These are phyloP conservation scores for Trichocladium antarcticum DNA, from an alignment of 495 filamentous ascomycete genomes.

Conservation along the genomic window DNA sequence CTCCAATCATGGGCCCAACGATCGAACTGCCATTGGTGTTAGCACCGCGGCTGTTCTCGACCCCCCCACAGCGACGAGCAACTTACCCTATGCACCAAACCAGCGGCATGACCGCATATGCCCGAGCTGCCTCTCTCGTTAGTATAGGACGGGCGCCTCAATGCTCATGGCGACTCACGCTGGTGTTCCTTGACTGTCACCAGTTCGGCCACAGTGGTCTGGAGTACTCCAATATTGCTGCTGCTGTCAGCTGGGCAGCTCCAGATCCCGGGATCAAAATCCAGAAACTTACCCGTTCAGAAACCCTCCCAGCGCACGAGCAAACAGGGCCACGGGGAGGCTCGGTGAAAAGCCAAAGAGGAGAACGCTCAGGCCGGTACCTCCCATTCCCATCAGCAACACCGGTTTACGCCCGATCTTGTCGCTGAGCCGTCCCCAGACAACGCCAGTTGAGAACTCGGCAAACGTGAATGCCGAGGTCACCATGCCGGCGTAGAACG, in stretches of 20 bases:
- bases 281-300: conserved; percentile 66
- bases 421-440: conserved; percentile 92
- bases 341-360: conserved; percentile 85
- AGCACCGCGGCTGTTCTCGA: not conserved
- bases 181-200: conserved; percentile 87
- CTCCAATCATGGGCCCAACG: conserved; percentile 81
- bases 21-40: conserved; percentile 43
- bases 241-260: conserved; percentile 13
- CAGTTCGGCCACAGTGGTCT: conserved; percentile 89
- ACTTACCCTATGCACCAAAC: conserved; percentile 87
- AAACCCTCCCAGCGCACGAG: conserved; percentile 77
- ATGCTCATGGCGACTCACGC: conserved; percentile 40
- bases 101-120: conserved; percentile 94
- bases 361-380: conserved; percentile 87
- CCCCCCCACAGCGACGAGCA: not conserved
- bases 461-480: conserved; percentile 94
- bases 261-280: not conserved
- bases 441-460: conserved; percentile 77
- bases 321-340: conserved; percentile 72
- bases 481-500: conserved; percentile 90
- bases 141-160: conserved; percentile 12
- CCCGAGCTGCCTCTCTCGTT: conserved; percentile 48
- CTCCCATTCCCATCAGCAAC: conserved; percentile 72
- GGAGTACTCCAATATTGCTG: conserved; percentile 79
- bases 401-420: conserved; percentile 87